Base-by-base conservation (phyloP, 2,329 filamentous ascomycete species). In the Emericellopsis cladophorae region DNA sequence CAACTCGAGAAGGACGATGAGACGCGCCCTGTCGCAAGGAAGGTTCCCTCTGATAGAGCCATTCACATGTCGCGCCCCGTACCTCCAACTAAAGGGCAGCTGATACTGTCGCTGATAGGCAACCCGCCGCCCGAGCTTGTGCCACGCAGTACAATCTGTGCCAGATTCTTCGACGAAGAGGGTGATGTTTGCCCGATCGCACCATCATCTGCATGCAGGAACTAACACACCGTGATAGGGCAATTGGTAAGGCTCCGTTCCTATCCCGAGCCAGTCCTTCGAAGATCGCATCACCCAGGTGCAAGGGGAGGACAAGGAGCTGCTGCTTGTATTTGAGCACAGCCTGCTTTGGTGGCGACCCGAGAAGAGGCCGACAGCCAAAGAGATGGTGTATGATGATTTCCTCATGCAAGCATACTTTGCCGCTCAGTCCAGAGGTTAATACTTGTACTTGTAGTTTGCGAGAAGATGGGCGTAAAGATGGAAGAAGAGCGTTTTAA, bases 81-180 rank as follows among this genome's bases (percentile, higher is more conserved):
- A 16, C 51, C 51, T 7, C 45, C 49, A 5, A 53, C 50, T n/a
- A 42, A 46, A 31, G 41, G 44, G 40, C 5, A 33, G 16, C 51
- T 51, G 4, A 44, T 58, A 9, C 46, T 60, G n/a, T n/a, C n/a
- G n/a, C 42, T 64, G 7, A 49, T 66, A 42, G 60, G 60, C 0
- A 54, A 50, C 1, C 62, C 61, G 2, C 57, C 57, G 2, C 47
- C 44, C 37, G 48, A 52, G 2, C 58, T 65, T 33, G 36, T 65
- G 33, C 36, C 52, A 37, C 48, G 56, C 3, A 62, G 47, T 51
- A 4, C 44, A 40, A 2, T 48, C 43, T 39, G 39, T 40, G 11
- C 36, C 42, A 42, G 36, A 12, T 53, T 47, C 16, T 54, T 51
- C 39, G 53, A 51, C 36, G 36, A 39, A n/a, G 40, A 49, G 29